Evolutionary conservation across 225 moss, liverwort and hornwort genomes (phyloP).

Genomic region (Bryoerythrophyllum caledonicum): DNA sequence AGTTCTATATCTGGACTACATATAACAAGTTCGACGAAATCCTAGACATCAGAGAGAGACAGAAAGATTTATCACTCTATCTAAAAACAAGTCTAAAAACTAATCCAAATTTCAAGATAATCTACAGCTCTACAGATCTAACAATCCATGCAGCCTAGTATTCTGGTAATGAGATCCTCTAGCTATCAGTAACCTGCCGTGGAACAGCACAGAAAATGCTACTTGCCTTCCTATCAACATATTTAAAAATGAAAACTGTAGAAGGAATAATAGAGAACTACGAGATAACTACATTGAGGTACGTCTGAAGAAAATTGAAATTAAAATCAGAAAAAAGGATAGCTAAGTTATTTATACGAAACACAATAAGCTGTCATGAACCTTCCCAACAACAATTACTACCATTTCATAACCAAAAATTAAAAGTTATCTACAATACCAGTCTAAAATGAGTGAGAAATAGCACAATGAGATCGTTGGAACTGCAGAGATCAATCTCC

Average conservation of each 20-base stretch:
- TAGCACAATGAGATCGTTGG: conserved; percentile 31
- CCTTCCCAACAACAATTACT: neutral
- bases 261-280: neutral
- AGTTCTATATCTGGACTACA: neutral
- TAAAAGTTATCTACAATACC: conserved; percentile 26
- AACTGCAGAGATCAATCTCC: conserved; percentile 30
- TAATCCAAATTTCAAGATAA: neutral
- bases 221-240: conserved; percentile 15
- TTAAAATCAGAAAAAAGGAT: neutral
- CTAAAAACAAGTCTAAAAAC: conserved; percentile 9
- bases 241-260: conserved; percentile 16
- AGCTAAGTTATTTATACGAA: neutral
- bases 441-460: conserved; percentile 33
- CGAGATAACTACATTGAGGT: neutral
- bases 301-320: neutral
- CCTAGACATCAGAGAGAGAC: neutral
- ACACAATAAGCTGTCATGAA: neutral
- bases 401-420: conserved; percentile 20
- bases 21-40: neutral
- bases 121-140: conserved; percentile 1
- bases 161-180: neutral
- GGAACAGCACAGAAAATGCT: conserved; percentile 12
- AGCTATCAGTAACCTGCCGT: conserved; percentile 19
- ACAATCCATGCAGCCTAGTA: neutral
- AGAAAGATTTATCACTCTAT: neutral